phyloP scores from a whole-genome alignment of 495 filamentous ascomycete species.

The Aspergillus biplanus region DNA sequence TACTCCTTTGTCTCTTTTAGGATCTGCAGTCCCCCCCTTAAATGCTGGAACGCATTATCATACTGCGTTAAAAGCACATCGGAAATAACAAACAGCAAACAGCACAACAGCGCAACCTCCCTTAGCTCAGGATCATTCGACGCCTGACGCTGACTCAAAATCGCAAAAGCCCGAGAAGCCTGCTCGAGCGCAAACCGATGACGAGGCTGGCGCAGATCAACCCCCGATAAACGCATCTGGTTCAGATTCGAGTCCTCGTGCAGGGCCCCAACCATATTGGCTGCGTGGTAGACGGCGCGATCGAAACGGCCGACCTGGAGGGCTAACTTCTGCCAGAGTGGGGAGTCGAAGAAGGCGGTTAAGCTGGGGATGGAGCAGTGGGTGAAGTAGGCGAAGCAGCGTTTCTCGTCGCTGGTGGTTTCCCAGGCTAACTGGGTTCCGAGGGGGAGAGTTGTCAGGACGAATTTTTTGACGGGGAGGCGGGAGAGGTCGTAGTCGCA shows the following conservation, averaged over 20 bases:
- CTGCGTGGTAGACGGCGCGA: constrained; percentile 32
- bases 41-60: constrained; percentile 25
- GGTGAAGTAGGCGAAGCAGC: constrained; percentile 31
- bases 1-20: constrained; percentile 20
- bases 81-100: constrained; percentile 27
- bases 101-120: constrained; percentile 25
- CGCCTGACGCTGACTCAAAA: constrained; percentile 18
- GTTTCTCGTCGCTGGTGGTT: constrained; percentile 30
- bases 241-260: constrained; percentile 24
- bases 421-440: constrained; percentile 13
- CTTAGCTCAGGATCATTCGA: constrained; percentile 27
- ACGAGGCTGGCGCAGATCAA: constrained; percentile 20
- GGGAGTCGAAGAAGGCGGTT: constrained; percentile 23
- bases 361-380: constrained; percentile 23
- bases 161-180: constrained; percentile 19
- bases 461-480: neutral
- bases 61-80: constrained; percentile 25
- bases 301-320: constrained; percentile 27
- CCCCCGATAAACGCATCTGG: constrained; percentile 23
- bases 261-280: constrained; percentile 27
- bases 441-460: neutral
- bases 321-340: constrained; percentile 27
- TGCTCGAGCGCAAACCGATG: constrained; percentile 30
- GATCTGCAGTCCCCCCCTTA: constrained; percentile 27
- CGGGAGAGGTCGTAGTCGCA: constrained; percentile 18